Evolutionary conservation across 2,329 filamentous ascomycete species (phyloP).

Genomic region (Aspergillus persii): DNA sequence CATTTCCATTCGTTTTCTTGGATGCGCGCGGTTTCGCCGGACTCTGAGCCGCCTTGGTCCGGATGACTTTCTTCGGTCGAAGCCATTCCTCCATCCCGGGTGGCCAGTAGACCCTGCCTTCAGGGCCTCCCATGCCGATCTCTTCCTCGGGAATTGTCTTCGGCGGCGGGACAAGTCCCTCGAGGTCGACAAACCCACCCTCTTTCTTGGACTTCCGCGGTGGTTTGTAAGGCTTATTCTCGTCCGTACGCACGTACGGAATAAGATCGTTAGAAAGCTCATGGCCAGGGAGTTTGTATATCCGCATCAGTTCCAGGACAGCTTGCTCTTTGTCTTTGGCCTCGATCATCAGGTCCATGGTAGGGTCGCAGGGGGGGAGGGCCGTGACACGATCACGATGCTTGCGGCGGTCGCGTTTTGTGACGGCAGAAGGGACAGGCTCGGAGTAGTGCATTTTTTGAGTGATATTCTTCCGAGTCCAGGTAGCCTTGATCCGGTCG

Average conservation of each 20-base stretch:
- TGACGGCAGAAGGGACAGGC: constrained; percentile 71
- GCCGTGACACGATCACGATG: constrained; percentile 77
- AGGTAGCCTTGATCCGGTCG: constrained; percentile 76
- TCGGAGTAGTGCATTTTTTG: constrained; percentile 99
- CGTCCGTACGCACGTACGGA: constrained; percentile 73
- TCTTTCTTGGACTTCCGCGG: constrained; percentile 48
- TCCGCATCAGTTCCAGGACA: constrained; percentile 90
- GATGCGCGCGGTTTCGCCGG: constrained; percentile 17
- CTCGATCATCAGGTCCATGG: constrained; percentile 98
- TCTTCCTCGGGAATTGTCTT: constrained; percentile 63
- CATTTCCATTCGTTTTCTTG: constrained; percentile 18
- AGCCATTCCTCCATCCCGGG: constrained; percentile 88
- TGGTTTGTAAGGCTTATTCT: constrained; percentile 60
- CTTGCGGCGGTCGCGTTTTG: constrained; percentile 74
- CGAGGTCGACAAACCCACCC: constrained; percentile 36
- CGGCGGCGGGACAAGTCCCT: constrained; percentile 43
- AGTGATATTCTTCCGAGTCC: constrained; percentile 77
- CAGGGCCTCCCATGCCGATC: constrained; percentile 79
- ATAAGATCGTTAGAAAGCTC: constrained; percentile 73
- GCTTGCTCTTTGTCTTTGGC: constrained; percentile 98
- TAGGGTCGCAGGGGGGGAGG: constrained; percentile 74
- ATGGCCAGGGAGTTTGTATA: constrained; percentile 77
- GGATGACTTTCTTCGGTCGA: constrained; percentile 65
- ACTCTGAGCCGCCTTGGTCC: constrained; percentile 21
- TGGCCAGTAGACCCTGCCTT: constrained; percentile 86